Evolutionary conservation across 2,329 filamentous ascomycete genomes (phyloP), one percentile per base, ranked within the genome.

Genomic region (Beauveria asiatica): DNA sequence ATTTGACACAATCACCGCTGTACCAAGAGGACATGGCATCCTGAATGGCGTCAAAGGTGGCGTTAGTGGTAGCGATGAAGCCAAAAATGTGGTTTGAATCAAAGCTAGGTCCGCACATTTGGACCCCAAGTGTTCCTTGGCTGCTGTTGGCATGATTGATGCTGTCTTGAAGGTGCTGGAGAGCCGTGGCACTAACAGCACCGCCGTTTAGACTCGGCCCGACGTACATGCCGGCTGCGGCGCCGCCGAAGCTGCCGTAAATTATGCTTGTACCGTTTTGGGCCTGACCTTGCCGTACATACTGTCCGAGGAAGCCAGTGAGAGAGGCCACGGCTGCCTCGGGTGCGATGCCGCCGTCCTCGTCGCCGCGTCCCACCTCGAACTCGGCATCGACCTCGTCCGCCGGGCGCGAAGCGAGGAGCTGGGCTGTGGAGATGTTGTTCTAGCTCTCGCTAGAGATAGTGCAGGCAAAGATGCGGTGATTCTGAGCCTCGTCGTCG

Each of bases 161-260:
- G 39, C 57, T 25, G 51, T 59, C 58, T 39, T 63, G 58, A 27
- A 65, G 62, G 54, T 60, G 61, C 19, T 65, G 52, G 19, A 68
- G 63, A 11, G 65, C 65, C 16, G 62, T 50, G 13, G 65, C 64
- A 58, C 33, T 46, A 17, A 57, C 67, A 41, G 52, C 46, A 19
- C 46, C 21, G 53, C 27, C 50, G 25, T 57, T 37, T 17, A 45
- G 44, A n/a, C 44, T 11, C 5, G 16, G 37, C 21, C 44, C 37
- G 33, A 57, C 23, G 21, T 57, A 57, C 19, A 57, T 37, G 21
- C 55, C 55, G 30, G 55, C 55, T 2, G 30, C 23, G 17, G 55
- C 46, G 16, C 55, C 37, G 21, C 46, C 56, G 11, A 51, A 58
- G n/a, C 48, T 49, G 37, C 45, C 37, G 19, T 58, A 58, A 16